These are phyloP conservation scores for Herpetomonas tarakana DNA, from an alignment of 208 protist species.

Conservation along the genomic window DNA sequence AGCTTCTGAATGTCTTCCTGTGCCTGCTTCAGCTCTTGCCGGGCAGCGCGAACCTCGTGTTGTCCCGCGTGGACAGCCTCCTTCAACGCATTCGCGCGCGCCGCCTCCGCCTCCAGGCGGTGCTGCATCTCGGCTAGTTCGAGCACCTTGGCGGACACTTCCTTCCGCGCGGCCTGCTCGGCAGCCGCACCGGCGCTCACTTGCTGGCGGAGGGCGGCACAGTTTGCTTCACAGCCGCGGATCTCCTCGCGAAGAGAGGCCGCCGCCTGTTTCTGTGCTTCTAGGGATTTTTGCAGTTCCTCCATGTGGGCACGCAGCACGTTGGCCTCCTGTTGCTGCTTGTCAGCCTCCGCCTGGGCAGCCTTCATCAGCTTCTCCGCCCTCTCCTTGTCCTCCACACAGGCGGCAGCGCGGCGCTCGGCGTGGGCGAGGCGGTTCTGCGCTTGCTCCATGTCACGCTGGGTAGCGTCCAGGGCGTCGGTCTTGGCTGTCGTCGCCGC, in stretches of 20 bases:
- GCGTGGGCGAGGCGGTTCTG: conserved; percentile 17
- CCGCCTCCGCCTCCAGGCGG: conserved; percentile 9
- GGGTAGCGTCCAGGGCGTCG: conserved; percentile 9
- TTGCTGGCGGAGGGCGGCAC: conserved; percentile 5
- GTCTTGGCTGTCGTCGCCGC: conserved; percentile 13
- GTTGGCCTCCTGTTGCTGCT: conserved; percentile 15
- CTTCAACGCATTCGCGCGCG: conserved; percentile 4
- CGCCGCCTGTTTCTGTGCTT: conserved; percentile 4
- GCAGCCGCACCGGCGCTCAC: neutral
- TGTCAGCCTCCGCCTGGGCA: conserved; percentile 16
- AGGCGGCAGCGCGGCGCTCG: conserved; percentile 8
- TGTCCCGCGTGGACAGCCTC: conserved; percentile 15
- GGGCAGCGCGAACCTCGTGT: conserved; percentile 14
- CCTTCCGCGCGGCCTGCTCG: conserved; percentile 13
- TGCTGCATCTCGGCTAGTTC: conserved; percentile 21
- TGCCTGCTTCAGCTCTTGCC: conserved; percentile 9
- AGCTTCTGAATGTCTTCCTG: conserved; percentile 26
- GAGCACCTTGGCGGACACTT: conserved; percentile 1
- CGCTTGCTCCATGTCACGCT: conserved; percentile 23
- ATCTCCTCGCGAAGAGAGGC: neutral
- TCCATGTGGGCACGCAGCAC: conserved; percentile 6
- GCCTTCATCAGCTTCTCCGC: conserved; percentile 20
- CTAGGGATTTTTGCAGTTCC: conserved; percentile 6
- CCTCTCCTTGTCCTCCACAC: conserved; percentile 19
- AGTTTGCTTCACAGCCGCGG: neutral